Evolutionary conservation across 345 rosid species (phyloP).

Genomic region (Pugionium cornutum): DNA sequence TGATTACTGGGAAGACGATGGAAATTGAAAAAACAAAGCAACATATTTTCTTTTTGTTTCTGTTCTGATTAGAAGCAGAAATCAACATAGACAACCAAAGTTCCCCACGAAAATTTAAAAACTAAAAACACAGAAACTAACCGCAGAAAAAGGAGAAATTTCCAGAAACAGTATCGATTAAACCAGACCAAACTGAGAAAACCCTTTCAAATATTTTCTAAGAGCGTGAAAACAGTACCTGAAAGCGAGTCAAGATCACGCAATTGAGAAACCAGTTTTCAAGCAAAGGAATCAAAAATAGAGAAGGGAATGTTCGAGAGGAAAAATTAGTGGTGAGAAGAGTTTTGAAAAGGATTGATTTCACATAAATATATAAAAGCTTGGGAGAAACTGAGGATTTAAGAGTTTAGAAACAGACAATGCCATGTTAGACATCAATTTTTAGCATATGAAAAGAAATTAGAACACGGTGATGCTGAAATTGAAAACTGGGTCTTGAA

Average conservation of each 20-base stretch:
- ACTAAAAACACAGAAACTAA: no score
- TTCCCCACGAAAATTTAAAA: background rate
- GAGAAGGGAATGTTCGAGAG: constrained; percentile 43
- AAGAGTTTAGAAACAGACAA: constrained; percentile 2
- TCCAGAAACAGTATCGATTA: background rate
- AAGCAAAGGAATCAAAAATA: constrained; percentile 23
- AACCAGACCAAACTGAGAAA: constrained; percentile 7
- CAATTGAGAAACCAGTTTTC: constrained; percentile 15
- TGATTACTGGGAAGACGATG: background rate
- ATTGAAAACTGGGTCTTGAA: no score
- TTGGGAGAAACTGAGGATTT: constrained; percentile 14
- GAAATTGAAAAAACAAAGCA: background rate
- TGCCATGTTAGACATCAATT: no score
- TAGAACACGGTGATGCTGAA: no score
- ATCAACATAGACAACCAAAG: background rate
- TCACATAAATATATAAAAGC: constrained; percentile 25
- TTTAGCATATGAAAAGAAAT: no score
- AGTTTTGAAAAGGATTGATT: constrained; percentile 40
- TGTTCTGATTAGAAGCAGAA: constrained; percentile 17
- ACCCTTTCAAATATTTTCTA: background rate
- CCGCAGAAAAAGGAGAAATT: background rate
- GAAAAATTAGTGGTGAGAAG: constrained; percentile 45
- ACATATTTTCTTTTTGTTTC: background rate
- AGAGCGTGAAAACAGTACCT: constrained; percentile 25
- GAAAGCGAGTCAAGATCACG: constrained; percentile 16